These are phyloP conservation scores for Elongisporangium undulatum DNA, from an alignment of 352 stramenopile species.

Conservation along the genomic window DNA sequence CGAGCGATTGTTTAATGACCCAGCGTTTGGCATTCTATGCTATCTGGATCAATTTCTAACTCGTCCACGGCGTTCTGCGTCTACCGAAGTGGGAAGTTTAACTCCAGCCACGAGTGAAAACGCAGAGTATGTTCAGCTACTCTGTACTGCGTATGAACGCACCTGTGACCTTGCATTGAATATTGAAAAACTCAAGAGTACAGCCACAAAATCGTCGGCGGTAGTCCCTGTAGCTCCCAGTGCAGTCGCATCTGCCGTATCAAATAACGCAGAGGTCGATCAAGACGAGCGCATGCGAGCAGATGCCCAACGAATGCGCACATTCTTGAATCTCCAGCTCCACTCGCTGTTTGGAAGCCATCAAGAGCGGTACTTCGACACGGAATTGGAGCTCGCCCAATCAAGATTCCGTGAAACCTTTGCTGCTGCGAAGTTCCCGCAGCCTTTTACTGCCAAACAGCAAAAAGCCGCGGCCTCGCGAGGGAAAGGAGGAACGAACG, in stretches of 20 bases:
- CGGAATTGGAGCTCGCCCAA: slow-evolving; percentile 62
- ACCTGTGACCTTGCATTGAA: slow-evolving; percentile 38
- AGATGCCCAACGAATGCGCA: slow-evolving; percentile 44
- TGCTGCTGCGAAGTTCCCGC: slow-evolving; percentile 42
- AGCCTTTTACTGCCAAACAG: slow-evolving; percentile 28
- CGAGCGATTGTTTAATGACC: slow-evolving; percentile 73
- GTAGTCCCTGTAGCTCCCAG: slow-evolving; percentile 2
- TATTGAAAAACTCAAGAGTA: slow-evolving; percentile 36
- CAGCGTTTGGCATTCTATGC: slow-evolving; percentile 72
- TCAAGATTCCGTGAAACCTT: slow-evolving; percentile 38
- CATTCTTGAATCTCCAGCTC: slow-evolving; percentile 68
- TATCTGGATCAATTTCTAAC: slow-evolving; percentile 71
- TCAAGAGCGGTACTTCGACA: slow-evolving; percentile 57
- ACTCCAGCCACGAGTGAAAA: slow-evolving; percentile 10
- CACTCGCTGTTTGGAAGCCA: slow-evolving; percentile 78
- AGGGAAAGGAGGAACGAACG: slow-evolving; percentile 17
- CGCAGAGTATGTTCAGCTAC: slow-evolving; percentile 55
- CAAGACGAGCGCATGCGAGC: slow-evolving; percentile 3
- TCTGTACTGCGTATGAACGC: slow-evolving; percentile 65
- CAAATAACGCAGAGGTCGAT: slow-evolving; percentile 1
- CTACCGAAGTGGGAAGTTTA: slow-evolving; percentile 1
- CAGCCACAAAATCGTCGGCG: slow-evolving; percentile 3
- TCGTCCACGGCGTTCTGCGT: not conserved
- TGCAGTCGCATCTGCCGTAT: not conserved
- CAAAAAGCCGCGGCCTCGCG: slow-evolving; percentile 31